These are phyloP conservation scores for Cryptococcus jaspeensis DNA, from an alignment of 1,284 basidiomycete genomes.

Conservation along the genomic window DNA sequence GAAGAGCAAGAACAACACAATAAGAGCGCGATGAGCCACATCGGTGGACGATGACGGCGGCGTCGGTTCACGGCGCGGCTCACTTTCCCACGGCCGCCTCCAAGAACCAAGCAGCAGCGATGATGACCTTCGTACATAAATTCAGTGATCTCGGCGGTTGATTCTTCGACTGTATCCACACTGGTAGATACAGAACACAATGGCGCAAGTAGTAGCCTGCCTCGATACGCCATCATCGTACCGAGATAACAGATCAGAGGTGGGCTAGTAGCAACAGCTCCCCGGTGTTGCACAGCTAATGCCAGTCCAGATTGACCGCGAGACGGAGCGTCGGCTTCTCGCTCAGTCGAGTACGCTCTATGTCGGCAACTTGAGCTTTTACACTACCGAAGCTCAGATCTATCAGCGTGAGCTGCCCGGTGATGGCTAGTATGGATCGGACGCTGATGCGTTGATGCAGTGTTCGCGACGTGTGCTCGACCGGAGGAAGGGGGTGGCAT, in stretches of 20 bases:
- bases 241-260: slow-evolving; percentile 79
- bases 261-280: slow-evolving; percentile 37
- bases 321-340: slow-evolving; percentile 55
- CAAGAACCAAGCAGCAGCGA: neutral
- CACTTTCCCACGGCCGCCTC: slow-evolving; percentile 12
- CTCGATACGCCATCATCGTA: slow-evolving; percentile 94
- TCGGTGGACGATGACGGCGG: neutral
- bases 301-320: slow-evolving; percentile 42
- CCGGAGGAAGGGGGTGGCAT: slow-evolving; percentile 91
- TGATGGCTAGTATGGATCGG: slow-evolving; percentile 8
- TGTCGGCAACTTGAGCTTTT: slow-evolving; percentile 96
- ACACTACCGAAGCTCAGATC: slow-evolving; percentile 98
- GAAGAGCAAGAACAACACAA: no score
- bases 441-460: no score
- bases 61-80: neutral
- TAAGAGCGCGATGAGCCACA: neutral
- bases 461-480: slow-evolving; percentile 88
- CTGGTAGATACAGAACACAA: slow-evolving; percentile 47
- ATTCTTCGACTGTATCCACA: neutral
- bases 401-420: slow-evolving; percentile 64
- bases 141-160: neutral
- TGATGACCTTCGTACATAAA: neutral
- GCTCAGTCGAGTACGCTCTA: slow-evolving; percentile 59
- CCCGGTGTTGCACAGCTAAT: neutral
- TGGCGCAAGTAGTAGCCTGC: slow-evolving; percentile 81